These are phyloP conservation scores for Dalbergia cochinchinensis DNA, from an alignment of 306 rosid genomes.

Conservation along the genomic window DNA sequence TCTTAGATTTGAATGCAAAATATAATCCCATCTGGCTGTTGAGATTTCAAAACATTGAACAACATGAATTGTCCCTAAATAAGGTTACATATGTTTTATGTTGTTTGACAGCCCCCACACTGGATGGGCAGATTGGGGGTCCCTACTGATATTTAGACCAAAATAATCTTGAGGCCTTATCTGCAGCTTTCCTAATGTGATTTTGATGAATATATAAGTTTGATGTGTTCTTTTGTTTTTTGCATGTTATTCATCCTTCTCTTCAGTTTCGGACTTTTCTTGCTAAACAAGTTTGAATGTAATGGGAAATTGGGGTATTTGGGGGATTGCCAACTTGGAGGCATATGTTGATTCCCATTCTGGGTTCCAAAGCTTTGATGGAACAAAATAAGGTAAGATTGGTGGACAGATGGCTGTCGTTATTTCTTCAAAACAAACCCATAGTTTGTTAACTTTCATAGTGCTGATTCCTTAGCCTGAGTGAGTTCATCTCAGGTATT, in stretches of 20 bases:
- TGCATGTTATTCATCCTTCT: conserved; percentile 6
- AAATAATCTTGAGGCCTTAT: conserved; percentile 5
- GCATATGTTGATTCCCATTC: neutral
- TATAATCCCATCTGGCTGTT: conserved; percentile 17
- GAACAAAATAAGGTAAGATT: conserved; percentile 1
- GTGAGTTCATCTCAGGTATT: neutral
- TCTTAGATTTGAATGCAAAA: conserved; percentile 21
- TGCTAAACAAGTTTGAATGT: neutral
- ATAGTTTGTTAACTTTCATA: neutral
- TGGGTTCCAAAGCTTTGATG: conserved; percentile 2
- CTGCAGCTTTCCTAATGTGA: conserved; percentile 2
- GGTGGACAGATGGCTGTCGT: conserved; percentile 22
- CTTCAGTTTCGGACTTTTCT: conserved; percentile 5
- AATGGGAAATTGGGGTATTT: neutral
- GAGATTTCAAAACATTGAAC: conserved; percentile 22
- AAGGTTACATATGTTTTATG: conserved; percentile 6
- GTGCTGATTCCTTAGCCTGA: conserved; percentile 11
- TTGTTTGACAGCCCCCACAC: too few relatives aligned
- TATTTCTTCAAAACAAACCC: neutral
- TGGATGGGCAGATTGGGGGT: neutral
- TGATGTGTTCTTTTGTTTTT: conserved; percentile 15
- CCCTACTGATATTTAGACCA: neutral
- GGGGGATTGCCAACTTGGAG: neutral
- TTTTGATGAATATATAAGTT: neutral
- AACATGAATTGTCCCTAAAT: neutral